Percentiles rank a stretch among this genome's conserved stretches.
Evolutionary conservation across 768 basidiomycete species (phyloP).

Genomic region (Xerocomellus intermedius): DNA sequence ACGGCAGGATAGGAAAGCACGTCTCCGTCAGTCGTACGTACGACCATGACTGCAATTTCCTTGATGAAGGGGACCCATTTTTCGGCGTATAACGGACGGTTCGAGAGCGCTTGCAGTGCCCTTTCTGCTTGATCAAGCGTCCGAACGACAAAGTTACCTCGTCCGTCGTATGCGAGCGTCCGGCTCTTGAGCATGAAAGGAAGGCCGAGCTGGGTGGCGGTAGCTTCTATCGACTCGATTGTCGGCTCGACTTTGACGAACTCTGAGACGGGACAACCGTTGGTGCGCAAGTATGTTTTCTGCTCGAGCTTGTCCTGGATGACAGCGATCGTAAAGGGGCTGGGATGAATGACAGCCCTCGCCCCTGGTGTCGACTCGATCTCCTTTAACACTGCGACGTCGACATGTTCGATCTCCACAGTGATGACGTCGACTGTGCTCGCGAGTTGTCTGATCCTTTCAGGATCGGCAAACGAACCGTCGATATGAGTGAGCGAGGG

Average conservation of each 20-base stretch:
- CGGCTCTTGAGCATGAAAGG: constrained; percentile 96
- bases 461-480: constrained; percentile 82
- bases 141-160: constrained; percentile 83
- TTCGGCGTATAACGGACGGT: constrained; percentile 87
- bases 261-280: constrained; percentile 52
- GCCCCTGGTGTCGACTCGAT: constrained; percentile 27
- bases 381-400: constrained; percentile 66
- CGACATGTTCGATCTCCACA: constrained; percentile 96
- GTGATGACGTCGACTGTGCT: constrained; percentile 82
- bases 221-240: constrained; percentile 49
- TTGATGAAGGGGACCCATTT: constrained; percentile 86
- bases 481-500: constrained; percentile 66
- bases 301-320: constrained; percentile 81
- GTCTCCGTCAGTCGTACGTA: constrained; percentile 70
- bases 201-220: constrained; percentile 61
- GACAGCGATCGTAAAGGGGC: constrained; percentile 73
- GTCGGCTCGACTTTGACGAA: constrained; percentile 62
- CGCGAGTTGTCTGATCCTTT: constrained; percentile 78
- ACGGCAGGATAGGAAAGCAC: constrained; percentile 86
- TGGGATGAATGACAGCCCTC: constrained; percentile 59
- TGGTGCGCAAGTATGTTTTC: constrained; percentile 53
- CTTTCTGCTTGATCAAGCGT: constrained; percentile 50
- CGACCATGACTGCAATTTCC: constrained; percentile 98
- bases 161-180: constrained; percentile 94
- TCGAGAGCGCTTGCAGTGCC: constrained; percentile 51